Conservation (phyloP, 139 green algal genomes). For the Auxenochlorella protothecoides region DNA sequence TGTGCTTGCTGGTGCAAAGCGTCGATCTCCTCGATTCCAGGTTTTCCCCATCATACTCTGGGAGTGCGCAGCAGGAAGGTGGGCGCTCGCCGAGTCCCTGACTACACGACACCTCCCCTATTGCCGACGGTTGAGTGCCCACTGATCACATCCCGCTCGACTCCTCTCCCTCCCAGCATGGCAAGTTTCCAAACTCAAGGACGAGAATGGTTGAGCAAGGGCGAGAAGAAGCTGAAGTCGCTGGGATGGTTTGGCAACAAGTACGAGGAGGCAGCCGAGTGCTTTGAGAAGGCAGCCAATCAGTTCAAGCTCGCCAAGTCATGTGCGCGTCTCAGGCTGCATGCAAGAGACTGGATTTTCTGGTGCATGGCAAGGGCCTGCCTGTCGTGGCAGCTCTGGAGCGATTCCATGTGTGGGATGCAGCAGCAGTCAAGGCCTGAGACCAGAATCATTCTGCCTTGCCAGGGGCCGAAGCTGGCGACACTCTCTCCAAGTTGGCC, state of each 20-base stretch:
- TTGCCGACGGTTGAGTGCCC: no score
- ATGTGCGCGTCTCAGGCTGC: slow-evolving; percentile 26
- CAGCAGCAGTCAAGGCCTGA: not conserved
- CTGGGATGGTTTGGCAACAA: slow-evolving; percentile 76
- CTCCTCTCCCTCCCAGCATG: no score
- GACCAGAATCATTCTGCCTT: not conserved
- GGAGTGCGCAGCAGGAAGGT: no score
- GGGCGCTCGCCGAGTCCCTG: no score
- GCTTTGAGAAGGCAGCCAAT: slow-evolving; percentile 85
- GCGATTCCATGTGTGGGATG: no score
- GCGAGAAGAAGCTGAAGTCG: slow-evolving; percentile 80
- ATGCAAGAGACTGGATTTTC: not conserved
- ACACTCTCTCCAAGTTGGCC: slow-evolving; percentile 70
- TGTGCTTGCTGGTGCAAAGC: no score
- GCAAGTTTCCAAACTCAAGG: slow-evolving; percentile 22
- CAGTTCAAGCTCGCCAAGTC: slow-evolving; percentile 91
- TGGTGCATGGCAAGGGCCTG: not conserved
- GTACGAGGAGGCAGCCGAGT: slow-evolving; percentile 88
- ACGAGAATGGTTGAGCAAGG: slow-evolving; percentile 41
- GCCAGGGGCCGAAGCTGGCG: slow-evolving; percentile 55
- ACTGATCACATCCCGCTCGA: no score
- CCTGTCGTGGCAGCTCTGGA: not conserved
- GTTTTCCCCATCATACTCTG: no score
- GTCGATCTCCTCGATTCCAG: no score
- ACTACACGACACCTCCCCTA: no score